A percentile compares a stretch with the other conserved stretches of the same genome.
These are phyloP conservation scores for Linum trigynum DNA, from an alignment of 345 rosid genomes.

Conservation along the genomic window DNA sequence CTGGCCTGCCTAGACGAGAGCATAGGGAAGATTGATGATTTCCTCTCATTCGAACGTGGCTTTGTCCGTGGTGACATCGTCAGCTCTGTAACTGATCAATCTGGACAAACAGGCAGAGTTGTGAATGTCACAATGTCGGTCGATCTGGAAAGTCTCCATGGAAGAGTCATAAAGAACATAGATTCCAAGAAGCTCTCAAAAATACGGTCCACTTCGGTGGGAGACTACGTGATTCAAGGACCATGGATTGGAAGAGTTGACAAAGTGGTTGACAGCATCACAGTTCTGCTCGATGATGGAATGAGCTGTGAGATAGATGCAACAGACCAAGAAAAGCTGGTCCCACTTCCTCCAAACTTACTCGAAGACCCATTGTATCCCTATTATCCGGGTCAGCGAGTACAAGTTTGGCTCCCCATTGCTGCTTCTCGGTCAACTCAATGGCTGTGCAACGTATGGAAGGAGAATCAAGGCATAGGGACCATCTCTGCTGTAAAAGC, in stretches of 20 bases:
- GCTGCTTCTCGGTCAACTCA: slow-evolving; percentile 39
- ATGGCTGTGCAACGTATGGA: slow-evolving; percentile 81
- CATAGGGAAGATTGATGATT: slow-evolving; percentile 80
- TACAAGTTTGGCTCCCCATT: slow-evolving; percentile 37
- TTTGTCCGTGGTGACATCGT: slow-evolving; percentile 69
- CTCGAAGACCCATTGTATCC: slow-evolving; percentile 63
- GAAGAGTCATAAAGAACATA: slow-evolving; percentile 43
- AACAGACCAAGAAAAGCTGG: slow-evolving; percentile 43
- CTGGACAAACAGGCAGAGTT: slow-evolving; percentile 85
- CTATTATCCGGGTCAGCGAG: slow-evolving; percentile 84
- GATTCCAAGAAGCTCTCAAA: slow-evolving; percentile 50
- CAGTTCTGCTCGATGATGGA: slow-evolving; percentile 65
- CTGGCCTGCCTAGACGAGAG: slow-evolving; percentile 75
- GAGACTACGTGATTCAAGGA: slow-evolving; percentile 65
- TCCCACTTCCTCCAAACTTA: slow-evolving; percentile 46
- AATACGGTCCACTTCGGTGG: slow-evolving; percentile 53
- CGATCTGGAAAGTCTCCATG: slow-evolving; percentile 54
- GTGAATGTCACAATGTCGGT: slow-evolving; percentile 41
- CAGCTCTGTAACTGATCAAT: slow-evolving; percentile 42
- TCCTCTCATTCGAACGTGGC: slow-evolving; percentile 77
- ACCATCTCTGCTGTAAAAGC: slow-evolving; percentile 60
- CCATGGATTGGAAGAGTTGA: slow-evolving; percentile 78
- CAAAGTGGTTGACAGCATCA: slow-evolving; percentile 54
- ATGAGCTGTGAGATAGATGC: slow-evolving; percentile 51
- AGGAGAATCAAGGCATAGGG: slow-evolving; percentile 48